A percentile compares a stretch with the other conserved stretches of the same genome.
phyloP scores from a whole-genome alignment of 345 rosid genomes.

The Dipteronia sinensis region DNA sequence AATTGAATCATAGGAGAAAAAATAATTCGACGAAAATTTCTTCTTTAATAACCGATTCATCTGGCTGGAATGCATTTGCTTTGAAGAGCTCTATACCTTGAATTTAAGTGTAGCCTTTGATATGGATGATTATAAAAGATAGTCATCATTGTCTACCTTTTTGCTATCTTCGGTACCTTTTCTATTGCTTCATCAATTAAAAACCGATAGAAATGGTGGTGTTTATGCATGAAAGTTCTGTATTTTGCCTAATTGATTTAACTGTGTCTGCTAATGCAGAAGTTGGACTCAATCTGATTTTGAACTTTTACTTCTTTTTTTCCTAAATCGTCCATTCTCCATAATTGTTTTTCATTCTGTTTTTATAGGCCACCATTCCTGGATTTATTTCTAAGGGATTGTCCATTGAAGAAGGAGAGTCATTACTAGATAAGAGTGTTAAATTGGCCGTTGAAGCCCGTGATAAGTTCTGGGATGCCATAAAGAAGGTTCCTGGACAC shows the following conservation, averaged over 20 bases:
- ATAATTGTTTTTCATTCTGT: not conserved
- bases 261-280: not conserved
- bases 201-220: not conserved
- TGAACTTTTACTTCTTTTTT: not conserved
- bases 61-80: too few relatives aligned
- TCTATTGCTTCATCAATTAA: not conserved
- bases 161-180: not conserved
- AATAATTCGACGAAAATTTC: not conserved
- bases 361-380: slow-evolving; percentile 73
- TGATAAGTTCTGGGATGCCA: slow-evolving; percentile 72
- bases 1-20: not conserved
- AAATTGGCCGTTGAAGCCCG: slow-evolving; percentile 79
- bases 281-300: not conserved
- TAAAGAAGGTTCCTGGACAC: slow-evolving; percentile 40
- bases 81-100: not conserved
- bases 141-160: not conserved
- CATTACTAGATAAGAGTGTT: slow-evolving; percentile 68
- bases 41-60: not conserved
- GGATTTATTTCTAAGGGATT: slow-evolving; percentile 83
- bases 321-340: not conserved
- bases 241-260: not conserved
- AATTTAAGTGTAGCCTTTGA: not conserved
- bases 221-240: not conserved
- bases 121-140: not conserved
- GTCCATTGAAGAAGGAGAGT: slow-evolving; percentile 68